Percentiles rank a stretch among this genome's conserved stretches.
These are phyloP conservation scores for Acer campestre DNA, from an alignment of 345 rosid species.

Conservation along the genomic window DNA sequence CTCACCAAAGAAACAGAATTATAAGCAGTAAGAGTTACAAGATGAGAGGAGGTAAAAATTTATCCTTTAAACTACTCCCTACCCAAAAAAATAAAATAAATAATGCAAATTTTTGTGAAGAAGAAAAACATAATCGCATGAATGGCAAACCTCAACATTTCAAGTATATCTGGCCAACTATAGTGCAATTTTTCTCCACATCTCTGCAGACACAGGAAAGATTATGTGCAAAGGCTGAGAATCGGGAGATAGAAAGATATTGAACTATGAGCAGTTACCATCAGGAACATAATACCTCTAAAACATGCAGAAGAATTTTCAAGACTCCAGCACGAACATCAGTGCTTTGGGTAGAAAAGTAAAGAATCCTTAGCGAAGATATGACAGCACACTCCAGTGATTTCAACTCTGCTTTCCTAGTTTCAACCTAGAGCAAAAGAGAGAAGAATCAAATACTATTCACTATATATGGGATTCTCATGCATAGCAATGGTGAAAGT, in stretches of 20 bases:
- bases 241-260: slow-evolving; percentile 10
- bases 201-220: slow-evolving; percentile 54
- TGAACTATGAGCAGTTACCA: slow-evolving; percentile 4
- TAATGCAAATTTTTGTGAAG: neutral
- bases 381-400: slow-evolving; percentile 82
- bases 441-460: slow-evolving; percentile 11
- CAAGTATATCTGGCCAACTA: slow-evolving; percentile 94
- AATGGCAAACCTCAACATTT: slow-evolving; percentile 74
- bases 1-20: slow-evolving; percentile 19
- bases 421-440: slow-evolving; percentile 50
- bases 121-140: slow-evolving; percentile 7
- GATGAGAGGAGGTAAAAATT: slow-evolving; percentile 9
- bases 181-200: slow-evolving; percentile 83
- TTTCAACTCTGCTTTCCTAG: slow-evolving; percentile 48
- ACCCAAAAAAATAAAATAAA: neutral
- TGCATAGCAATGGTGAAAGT: slow-evolving; percentile 22
- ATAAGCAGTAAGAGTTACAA: neutral
- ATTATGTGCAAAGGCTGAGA: slow-evolving; percentile 17
- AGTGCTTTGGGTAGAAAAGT: slow-evolving; percentile 72
- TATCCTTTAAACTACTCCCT: neutral
- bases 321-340: slow-evolving; percentile 87
- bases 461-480: slow-evolving; percentile 3
- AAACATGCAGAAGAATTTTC: slow-evolving; percentile 93
- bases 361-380: slow-evolving; percentile 82
- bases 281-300: slow-evolving; percentile 65